Conservation (phyloP, 345 rosid species). For the Lepidium didymum region DNA sequence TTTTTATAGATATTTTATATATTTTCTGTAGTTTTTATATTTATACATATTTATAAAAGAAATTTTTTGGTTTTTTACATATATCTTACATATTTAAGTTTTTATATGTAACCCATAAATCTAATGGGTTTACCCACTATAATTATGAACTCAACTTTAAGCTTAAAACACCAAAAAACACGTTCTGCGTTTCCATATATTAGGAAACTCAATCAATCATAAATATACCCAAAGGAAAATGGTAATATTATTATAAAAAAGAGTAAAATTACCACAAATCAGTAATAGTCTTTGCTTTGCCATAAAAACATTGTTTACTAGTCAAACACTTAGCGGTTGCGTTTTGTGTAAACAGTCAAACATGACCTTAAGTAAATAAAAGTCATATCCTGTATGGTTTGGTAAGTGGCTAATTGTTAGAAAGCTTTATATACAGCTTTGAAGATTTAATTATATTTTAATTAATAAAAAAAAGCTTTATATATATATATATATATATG, state of each 20-base stretch:
- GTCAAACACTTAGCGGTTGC: constrained; percentile 10
- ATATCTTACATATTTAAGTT: too few species aligned
- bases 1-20: too few species aligned
- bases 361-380: not conserved
- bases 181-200: not conserved
- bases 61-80: too few species aligned
- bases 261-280: not conserved
- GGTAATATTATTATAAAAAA: not conserved
- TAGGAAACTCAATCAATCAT: constrained; percentile 17
- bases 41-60: too few species aligned
- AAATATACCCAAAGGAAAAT: not conserved
- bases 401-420: constrained; percentile 25
- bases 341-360: constrained; percentile 16
- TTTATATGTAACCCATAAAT: too few species aligned
- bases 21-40: too few species aligned
- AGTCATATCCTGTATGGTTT: constrained; percentile 28
- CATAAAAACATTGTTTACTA: constrained; percentile 7
- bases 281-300: constrained; percentile 12
- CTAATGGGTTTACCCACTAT: too few species aligned
- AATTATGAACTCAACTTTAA: constrained; percentile 13
- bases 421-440: not conserved
- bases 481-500: not conserved
- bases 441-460: not conserved
- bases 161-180: not conserved
- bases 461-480: not conserved